Base-by-base conservation (phyloP, 306 rosid genomes). In the Betula pendula region DNA sequence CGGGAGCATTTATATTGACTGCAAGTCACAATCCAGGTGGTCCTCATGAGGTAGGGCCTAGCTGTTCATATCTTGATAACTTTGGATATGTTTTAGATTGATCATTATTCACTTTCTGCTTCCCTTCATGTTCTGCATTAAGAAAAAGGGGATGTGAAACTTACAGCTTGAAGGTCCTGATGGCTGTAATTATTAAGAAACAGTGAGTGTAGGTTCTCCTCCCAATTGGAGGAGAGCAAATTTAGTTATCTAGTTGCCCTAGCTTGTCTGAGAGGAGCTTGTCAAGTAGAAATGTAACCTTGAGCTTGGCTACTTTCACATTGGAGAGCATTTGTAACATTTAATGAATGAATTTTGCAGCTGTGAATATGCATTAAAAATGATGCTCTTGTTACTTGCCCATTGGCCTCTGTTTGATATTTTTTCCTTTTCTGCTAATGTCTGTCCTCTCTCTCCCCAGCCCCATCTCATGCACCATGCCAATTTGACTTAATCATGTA, bases 21-120 rank as follows among this genome's bases (percentile, higher is more conserved):
- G 99, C 99, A 43, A 96, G 99, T 86, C 99, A 96, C 90, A 96
- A 96, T 84, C 99, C 99, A 22, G 99, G 99, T 15, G 99, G 99
- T 68, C 99, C 99, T 50, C 9, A 87, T 81, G 99, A 96, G 98
- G 99, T 84, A 62, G 52, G 69, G 50, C 49, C 56, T 70, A 25
- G 24, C 40, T 51, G 53, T 31, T 43, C 2, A 2, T 66, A 16
- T 1, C 44, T 42, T 76, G 42, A 49, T 52, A n/a, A 14, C 20
- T 15, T 47, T 20, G 20, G 14, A 29, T 31, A 27, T 71, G 24
- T 10, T 35, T 25, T 17, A 38, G 27, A n/a, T 38, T 66, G 40
- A 66, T 66, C 9, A 9, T 19, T 19, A 38, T 38, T 66, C 22
- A 29, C 29, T 16, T 33, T 5, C 44, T 63, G 69, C 11, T 43